Conservation (phyloP, 2,329 filamentous ascomycete genomes). For the Balansia obtecta region DNA sequence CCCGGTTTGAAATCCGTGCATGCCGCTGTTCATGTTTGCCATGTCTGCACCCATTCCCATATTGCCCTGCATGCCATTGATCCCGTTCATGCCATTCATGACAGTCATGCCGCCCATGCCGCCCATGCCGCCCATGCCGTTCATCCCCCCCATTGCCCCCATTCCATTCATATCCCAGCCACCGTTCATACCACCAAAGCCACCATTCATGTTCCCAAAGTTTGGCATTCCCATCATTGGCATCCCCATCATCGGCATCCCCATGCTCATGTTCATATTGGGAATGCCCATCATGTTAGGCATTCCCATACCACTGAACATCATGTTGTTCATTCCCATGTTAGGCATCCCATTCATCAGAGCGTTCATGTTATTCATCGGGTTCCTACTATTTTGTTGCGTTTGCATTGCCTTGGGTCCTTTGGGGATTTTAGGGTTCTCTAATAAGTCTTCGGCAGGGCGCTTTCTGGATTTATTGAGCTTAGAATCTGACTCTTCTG, state of each 20-base stretch:
- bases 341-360: slow-evolving; percentile 14
- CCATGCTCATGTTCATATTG: slow-evolving; percentile 13
- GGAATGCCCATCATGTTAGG: slow-evolving; percentile 29
- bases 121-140: slow-evolving; percentile 16
- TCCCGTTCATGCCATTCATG: slow-evolving; percentile 16
- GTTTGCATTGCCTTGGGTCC: slow-evolving; percentile 53
- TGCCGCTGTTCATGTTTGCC: slow-evolving; percentile 17
- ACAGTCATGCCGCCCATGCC: slow-evolving; percentile 10
- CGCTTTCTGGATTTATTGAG: slow-evolving; percentile 57
- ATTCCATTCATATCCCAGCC: slow-evolving; percentile 24
- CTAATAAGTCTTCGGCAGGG: slow-evolving; percentile 58
- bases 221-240: slow-evolving; percentile 24
- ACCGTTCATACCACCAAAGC: slow-evolving; percentile 9
- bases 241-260: slow-evolving; percentile 10
- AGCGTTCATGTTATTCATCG: slow-evolving; percentile 24
- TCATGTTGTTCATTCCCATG: slow-evolving; percentile 1
- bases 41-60: slow-evolving; percentile 10
- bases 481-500: slow-evolving; percentile 17
- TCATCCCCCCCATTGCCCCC: slow-evolving; percentile 20
- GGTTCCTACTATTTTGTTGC: slow-evolving; percentile 32
- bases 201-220: slow-evolving; percentile 6
- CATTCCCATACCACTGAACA: slow-evolving; percentile 28
- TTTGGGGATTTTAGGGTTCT: slow-evolving; percentile 53
- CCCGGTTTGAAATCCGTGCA: slow-evolving; percentile 22
- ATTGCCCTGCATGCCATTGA: slow-evolving; percentile 13